Conservation (phyloP, 2,329 filamentous ascomycete genomes). For the Fusarium albidum region DNA sequence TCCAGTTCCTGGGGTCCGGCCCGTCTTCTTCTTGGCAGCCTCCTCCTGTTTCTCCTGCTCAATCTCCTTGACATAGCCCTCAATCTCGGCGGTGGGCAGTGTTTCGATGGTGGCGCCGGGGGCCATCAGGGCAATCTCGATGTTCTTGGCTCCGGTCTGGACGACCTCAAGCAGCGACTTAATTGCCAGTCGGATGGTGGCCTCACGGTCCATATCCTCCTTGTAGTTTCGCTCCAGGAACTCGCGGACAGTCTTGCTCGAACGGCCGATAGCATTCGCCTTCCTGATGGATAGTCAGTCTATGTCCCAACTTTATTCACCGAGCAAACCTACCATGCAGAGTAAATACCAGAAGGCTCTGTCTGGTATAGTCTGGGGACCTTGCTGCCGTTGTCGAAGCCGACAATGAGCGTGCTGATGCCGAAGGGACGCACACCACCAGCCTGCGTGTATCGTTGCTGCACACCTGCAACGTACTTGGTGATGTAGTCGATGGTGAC, state of each 20-base stretch:
- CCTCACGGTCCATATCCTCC: conserved; percentile 94
- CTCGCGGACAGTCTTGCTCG: conserved; percentile 98
- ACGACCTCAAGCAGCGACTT: conserved; percentile 98
- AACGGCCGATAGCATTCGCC: conserved; percentile 97
- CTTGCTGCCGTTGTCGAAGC: conserved; percentile 94
- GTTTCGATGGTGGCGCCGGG: conserved; percentile 92
- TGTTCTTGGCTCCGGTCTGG: conserved; percentile 99
- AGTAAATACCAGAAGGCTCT: conserved; percentile 99
- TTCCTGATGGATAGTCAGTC: conserved; percentile 71
- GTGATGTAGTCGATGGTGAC: conserved; percentile 99
- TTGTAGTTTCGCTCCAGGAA: conserved; percentile 99
- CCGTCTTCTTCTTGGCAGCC: conserved; percentile 95
- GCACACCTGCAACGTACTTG: conserved; percentile 96
- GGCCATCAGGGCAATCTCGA: conserved; percentile 98
- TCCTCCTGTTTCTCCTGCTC: conserved; percentile 99
- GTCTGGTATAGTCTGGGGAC: conserved; percentile 95
- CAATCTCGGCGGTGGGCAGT: conserved; percentile 94
- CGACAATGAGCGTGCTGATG: conserved; percentile 96
- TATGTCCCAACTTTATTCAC: too few relatives aligned
- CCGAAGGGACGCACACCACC: conserved; percentile 98
- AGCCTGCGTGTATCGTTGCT: conserved; percentile 98
- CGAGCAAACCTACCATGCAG: conserved; percentile 78
- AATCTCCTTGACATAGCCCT: conserved; percentile 97
- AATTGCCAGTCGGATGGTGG: conserved; percentile 95
- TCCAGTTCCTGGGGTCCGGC: conserved; percentile 73